These are phyloP conservation scores for Sinapis alba DNA, from an alignment of 441 rosid genomes.

Conservation along the genomic window DNA sequence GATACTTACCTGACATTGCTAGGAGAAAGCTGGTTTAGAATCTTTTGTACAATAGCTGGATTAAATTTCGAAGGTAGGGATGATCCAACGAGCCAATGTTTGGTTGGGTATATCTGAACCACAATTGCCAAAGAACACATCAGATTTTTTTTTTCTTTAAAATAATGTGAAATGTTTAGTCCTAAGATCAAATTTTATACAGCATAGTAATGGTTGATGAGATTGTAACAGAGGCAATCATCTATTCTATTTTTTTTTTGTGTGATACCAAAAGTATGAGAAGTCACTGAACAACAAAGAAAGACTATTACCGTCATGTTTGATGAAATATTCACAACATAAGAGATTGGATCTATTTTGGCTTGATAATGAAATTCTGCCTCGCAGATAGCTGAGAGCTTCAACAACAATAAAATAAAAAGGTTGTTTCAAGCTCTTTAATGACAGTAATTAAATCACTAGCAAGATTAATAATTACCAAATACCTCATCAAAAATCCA, in stretches of 20 bases:
- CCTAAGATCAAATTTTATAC: conserved; percentile 8
- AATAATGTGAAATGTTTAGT: neutral
- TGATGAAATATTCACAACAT: conserved; percentile 51
- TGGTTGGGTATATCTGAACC: conserved; percentile 68
- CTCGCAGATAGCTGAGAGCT: conserved; percentile 83
- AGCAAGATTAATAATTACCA: neutral
- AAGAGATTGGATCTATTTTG: conserved; percentile 61
- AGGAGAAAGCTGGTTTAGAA: conserved; percentile 65
- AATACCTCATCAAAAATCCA: conserved; percentile 97
- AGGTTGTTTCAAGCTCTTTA: conserved; percentile 31
- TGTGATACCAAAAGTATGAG: neutral
- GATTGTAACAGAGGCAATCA: neutral
- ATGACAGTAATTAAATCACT: conserved; percentile 13
- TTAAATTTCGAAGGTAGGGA: conserved; percentile 74
- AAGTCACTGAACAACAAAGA: neutral
- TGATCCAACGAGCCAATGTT: conserved; percentile 86
- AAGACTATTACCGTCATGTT: conserved; percentile 63
- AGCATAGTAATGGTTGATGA: conserved; percentile 2
- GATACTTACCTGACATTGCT: conserved; percentile 65
- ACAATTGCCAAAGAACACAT: neutral
- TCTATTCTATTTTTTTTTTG: neutral
- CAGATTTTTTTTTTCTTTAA: neutral
- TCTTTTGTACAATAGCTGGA: conserved; percentile 56
- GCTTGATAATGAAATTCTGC: conserved; percentile 78
- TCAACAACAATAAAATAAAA: conserved; percentile 41